A percentile compares a stretch with the other conserved stretches of the same genome.
phyloP scores from a whole-genome alignment of 331 rosid genomes.

The Malus hybrid region DNA sequence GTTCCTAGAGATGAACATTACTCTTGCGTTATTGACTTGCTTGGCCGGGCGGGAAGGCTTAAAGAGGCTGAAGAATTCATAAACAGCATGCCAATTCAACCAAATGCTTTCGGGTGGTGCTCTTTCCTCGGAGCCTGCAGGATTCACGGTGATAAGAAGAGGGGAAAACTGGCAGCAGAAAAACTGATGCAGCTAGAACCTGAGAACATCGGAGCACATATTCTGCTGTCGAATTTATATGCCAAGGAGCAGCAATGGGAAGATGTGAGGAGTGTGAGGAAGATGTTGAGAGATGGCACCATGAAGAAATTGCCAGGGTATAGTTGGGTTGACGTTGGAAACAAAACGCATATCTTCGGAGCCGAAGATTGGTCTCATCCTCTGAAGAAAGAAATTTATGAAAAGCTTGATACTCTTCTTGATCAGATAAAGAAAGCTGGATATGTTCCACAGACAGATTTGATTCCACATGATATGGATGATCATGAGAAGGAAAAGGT shows the following conservation, averaged over 20 bases:
- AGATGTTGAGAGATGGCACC: conserved; percentile 17
- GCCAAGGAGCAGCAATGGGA: conserved; percentile 24
- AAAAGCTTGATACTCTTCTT: conserved; percentile 19
- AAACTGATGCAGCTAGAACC: conserved; percentile 27
- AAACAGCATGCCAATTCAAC: conserved; percentile 22
- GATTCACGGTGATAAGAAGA: conserved; percentile 19
- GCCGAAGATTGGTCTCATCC: conserved; percentile 32
- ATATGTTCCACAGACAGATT: conserved; percentile 15
- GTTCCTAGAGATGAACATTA: conserved; percentile 23
- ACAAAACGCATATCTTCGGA: conserved; percentile 22
- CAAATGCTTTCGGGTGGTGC: conserved; percentile 34
- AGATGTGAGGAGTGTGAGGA: conserved; percentile 20
- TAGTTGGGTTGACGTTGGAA: conserved; percentile 31
- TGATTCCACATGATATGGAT: conserved; percentile 9
- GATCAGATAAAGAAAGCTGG: conserved; percentile 26
- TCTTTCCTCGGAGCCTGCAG: conserved; percentile 29
- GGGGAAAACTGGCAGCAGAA: conserved; percentile 23
- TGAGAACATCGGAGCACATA: conserved; percentile 22
- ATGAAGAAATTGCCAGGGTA: conserved; percentile 23
- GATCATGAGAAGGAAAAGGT: conserved; percentile 8
- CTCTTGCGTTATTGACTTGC: conserved; percentile 24
- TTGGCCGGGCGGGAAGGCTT: conserved; percentile 29
- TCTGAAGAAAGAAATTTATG: conserved; percentile 16
- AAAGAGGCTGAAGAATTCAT: conserved; percentile 23
- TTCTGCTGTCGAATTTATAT: conserved; percentile 21